A percentile compares a stretch with the other conserved stretches of the same genome.
These are phyloP conservation scores for Cladophialophora psammophila DNA, from an alignment of 2,329 filamentous ascomycete species.

Conservation along the genomic window DNA sequence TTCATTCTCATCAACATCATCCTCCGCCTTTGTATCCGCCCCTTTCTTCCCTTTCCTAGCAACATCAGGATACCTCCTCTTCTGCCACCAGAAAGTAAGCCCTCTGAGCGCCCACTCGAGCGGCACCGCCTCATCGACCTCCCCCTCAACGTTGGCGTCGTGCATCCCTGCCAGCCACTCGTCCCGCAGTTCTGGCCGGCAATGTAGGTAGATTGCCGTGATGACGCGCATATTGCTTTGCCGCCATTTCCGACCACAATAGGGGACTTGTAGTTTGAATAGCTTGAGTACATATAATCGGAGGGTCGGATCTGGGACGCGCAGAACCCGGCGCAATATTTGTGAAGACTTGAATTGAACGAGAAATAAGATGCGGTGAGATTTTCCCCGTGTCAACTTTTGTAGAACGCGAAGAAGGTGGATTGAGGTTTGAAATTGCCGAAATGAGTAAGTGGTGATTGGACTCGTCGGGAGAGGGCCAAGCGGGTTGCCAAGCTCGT, in stretches of 20 bases:
- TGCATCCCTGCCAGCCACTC: slow-evolving; percentile 59
- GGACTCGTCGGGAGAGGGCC: slow-evolving; percentile 72
- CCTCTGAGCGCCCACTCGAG: slow-evolving; percentile 89
- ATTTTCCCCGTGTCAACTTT: slow-evolving; percentile 95
- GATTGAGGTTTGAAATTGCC: slow-evolving; percentile 94
- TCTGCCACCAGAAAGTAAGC: slow-evolving; percentile 93
- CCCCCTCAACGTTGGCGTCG: slow-evolving; percentile 81
- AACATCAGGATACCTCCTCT: slow-evolving; percentile 79
- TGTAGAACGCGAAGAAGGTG: slow-evolving; percentile 96
- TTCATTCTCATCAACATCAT: slow-evolving; percentile 15
- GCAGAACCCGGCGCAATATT: slow-evolving; percentile 88
- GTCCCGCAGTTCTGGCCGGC: slow-evolving; percentile 87
- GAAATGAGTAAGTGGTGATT: slow-evolving; percentile 88
- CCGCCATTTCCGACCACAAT: slow-evolving; percentile 97
- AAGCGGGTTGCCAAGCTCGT: slow-evolving; percentile 83
- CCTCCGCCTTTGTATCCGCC: slow-evolving; percentile 2
- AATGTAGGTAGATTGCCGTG: slow-evolving; percentile 93
- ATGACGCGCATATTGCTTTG: slow-evolving; percentile 99
- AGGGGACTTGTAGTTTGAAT: slow-evolving; percentile 98
- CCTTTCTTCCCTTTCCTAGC: slow-evolving; percentile 63
- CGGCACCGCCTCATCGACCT: slow-evolving; percentile 90
- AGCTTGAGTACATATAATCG: slow-evolving; percentile 95
- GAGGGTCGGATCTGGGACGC: slow-evolving; percentile 85
- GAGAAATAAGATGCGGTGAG: slow-evolving; percentile 89
- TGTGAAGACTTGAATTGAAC: slow-evolving; percentile 95